phyloP scores from a whole-genome alignment of 2,329 filamentous ascomycete species.

The Claviceps cyperi region DNA sequence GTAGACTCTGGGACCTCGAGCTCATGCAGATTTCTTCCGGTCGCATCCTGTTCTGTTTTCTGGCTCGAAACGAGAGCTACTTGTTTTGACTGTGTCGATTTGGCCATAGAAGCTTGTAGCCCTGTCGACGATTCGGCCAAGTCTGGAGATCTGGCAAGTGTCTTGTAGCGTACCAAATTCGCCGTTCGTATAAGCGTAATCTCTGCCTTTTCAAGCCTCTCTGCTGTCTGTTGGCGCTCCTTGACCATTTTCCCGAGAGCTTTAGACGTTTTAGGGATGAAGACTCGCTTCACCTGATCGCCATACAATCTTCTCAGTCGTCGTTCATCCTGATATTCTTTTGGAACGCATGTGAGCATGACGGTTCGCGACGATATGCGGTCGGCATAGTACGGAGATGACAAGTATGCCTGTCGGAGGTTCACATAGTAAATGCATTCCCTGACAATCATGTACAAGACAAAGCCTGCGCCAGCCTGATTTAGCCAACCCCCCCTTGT shows the following conservation, averaged over 20 bases:
- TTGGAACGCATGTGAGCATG: constrained; percentile 73
- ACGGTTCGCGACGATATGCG: constrained; percentile 84
- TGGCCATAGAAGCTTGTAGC: not conserved
- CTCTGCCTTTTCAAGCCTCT: constrained; percentile 75
- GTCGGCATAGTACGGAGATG: constrained; percentile 70
- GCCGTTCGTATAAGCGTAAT: constrained; percentile 70
- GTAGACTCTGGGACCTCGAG: constrained; percentile 5
- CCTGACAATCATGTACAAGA: constrained; percentile 76
- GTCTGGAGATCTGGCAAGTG: constrained; percentile 1
- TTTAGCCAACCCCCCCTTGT: not conserved
- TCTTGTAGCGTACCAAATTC: constrained; percentile 52
- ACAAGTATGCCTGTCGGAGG: constrained; percentile 78
- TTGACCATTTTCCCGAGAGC: constrained; percentile 69
- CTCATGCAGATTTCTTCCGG: constrained; percentile 1
- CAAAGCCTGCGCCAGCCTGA: constrained; percentile 43
- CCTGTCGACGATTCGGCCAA: not conserved
- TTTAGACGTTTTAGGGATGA: constrained; percentile 66
- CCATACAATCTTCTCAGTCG: constrained; percentile 72
- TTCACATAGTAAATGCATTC: constrained; percentile 90
- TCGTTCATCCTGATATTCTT: constrained; percentile 61
- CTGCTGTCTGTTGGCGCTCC: constrained; percentile 64
- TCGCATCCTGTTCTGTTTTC: constrained; percentile 1
- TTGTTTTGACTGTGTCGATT: constrained; percentile 3
- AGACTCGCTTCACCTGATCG: constrained; percentile 65
- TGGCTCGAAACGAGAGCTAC: constrained; percentile 1